Conservation (phyloP, 495 filamentous ascomycete genomes). For the Annulohypoxylon stygium region DNA sequence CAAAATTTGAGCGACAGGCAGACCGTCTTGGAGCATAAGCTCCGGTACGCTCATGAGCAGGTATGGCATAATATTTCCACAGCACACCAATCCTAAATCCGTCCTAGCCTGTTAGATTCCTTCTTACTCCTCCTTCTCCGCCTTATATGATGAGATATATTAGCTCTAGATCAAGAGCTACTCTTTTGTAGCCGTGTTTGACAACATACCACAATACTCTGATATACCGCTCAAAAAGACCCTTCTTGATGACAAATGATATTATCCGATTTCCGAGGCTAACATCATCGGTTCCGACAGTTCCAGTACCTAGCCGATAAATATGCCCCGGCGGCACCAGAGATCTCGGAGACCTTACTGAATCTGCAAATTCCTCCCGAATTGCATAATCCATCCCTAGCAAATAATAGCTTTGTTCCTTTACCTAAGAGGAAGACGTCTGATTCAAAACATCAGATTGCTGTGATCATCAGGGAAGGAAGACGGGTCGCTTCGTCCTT, state of each 20-base stretch:
- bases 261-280: constrained; percentile 26
- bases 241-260: constrained; percentile 38
- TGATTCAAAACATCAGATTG: constrained; percentile 66
- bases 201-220: constrained; percentile 57
- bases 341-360: constrained; percentile 65
- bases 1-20: constrained; percentile 68
- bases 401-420: constrained; percentile 62
- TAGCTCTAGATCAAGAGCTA: constrained; percentile 83
- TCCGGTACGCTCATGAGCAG: constrained; percentile 69
- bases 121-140: constrained; percentile 37
- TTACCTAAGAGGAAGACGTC: constrained; percentile 59
- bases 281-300: constrained; percentile 48
- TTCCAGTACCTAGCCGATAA: constrained; percentile 69
- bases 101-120: constrained; percentile 4
- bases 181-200: constrained; percentile 64
- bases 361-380: constrained; percentile 69
- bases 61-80: constrained; percentile 52
- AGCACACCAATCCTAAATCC: not conserved
- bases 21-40: constrained; percentile 68
- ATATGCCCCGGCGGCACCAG: constrained; percentile 66
- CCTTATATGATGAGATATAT: constrained; percentile 68
- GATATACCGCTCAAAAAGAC: constrained; percentile 38
- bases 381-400: constrained; percentile 57
- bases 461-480: constrained; percentile 67
- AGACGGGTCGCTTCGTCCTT: constrained; percentile 62